Percentiles rank a stretch among this genome's conserved stretches.
phyloP scores from a whole-genome alignment of 495 filamentous ascomycete species.

The Viridothelium virens region DNA sequence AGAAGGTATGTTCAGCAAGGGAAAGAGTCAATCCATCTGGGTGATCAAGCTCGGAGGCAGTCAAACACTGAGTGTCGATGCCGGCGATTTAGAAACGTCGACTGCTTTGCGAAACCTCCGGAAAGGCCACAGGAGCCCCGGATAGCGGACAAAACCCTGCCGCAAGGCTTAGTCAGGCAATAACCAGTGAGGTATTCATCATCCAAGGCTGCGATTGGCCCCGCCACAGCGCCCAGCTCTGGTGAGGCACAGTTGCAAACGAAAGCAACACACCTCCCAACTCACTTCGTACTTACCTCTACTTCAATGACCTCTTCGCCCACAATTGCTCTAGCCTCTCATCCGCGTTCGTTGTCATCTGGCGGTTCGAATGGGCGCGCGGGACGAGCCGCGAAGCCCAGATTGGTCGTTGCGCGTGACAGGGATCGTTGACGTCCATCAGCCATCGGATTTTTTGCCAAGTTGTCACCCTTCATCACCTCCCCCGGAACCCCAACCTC shows the following conservation, averaged over 20 bases:
- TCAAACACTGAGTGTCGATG: neutral
- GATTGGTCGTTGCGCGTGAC: neutral
- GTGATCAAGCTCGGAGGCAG: neutral
- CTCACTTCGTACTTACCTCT: no score
- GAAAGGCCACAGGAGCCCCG: no score
- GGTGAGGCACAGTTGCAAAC: neutral
- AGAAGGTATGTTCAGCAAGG: no score
- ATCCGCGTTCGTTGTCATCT: neutral
- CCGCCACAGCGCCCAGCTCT: neutral
- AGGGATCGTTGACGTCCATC: conserved; percentile 1
- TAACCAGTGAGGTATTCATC: neutral
- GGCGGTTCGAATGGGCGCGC: neutral
- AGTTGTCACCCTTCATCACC: neutral
- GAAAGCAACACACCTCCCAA: no score
- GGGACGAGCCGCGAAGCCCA: conserved; percentile 2
- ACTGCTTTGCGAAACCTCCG: no score
- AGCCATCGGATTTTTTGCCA: conserved; percentile 5
- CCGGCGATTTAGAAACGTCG: no score
- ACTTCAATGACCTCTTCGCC: no score
- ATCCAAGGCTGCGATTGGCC: neutral
- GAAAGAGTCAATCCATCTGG: no score
- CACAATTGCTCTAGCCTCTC: no score
- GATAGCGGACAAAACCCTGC: neutral
- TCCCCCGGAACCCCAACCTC: neutral
- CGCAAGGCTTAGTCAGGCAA: neutral